Percentiles rank a stretch among this genome's conserved stretches.
phyloP scores from a whole-genome alignment of 164 flowering plant genomes.

The Vitis amurensis region DNA sequence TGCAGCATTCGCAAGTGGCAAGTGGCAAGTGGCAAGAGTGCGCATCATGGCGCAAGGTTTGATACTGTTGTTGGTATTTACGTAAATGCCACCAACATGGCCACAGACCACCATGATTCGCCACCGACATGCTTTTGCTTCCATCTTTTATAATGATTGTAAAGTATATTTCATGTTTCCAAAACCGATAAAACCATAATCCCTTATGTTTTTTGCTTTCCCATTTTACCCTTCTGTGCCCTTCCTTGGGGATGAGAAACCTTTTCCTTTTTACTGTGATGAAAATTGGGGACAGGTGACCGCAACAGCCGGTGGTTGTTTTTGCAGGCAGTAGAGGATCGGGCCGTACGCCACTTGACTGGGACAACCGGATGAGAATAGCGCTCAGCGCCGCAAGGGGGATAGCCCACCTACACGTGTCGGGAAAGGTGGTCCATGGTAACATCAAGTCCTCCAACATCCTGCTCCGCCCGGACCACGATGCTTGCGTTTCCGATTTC shows the following conservation, averaged over 20 bases:
- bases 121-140: constrained; percentile 10
- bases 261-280: constrained; percentile 1
- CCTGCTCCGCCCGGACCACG: constrained; percentile 66
- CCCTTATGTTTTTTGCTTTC: too few relatives aligned
- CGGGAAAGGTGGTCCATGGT: constrained; percentile 76
- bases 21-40: not conserved
- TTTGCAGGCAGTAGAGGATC: constrained; percentile 90
- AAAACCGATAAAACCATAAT: too few relatives aligned
- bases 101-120: not conserved
- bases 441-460: constrained; percentile 92
- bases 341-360: constrained; percentile 85
- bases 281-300: not conserved
- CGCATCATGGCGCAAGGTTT: not conserved
- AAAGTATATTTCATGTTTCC: not conserved
- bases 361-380: constrained; percentile 87
- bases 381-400: constrained; percentile 77
- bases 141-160: not conserved
- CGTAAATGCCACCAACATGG: not conserved
- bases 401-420: constrained; percentile 69
- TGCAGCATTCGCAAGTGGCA: too few relatives aligned
- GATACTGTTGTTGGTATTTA: not conserved
- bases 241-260: too few relatives aligned
- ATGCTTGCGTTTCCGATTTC: constrained; percentile 67
- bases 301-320: not conserved
- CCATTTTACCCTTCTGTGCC: not conserved